Conservation (phyloP, 176 grass and related monocot genomes). For the Aegilops umbellulata region DNA sequence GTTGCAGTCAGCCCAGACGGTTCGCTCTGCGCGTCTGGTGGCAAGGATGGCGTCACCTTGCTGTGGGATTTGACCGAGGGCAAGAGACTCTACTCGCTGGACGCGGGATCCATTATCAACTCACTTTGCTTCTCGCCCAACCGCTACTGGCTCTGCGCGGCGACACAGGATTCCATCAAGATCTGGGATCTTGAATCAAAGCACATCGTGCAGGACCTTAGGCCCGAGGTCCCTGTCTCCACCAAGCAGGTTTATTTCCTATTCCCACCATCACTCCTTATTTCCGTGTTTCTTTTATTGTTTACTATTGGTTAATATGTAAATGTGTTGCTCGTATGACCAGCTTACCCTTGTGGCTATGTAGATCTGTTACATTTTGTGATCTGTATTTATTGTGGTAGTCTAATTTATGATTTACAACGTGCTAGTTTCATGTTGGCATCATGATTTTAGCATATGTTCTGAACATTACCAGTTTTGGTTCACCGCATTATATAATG, state of each 20-base stretch:
- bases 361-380: not conserved
- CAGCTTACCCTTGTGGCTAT: not conserved
- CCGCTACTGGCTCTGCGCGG: conserved; percentile 91
- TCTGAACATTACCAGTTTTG: not conserved
- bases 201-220: conserved; percentile 88
- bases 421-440: not conserved
- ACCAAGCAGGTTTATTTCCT: conserved; percentile 62
- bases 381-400: not conserved
- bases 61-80: conserved; percentile 87
- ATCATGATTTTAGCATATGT: not conserved
- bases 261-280: not conserved
- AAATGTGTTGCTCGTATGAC: not conserved
- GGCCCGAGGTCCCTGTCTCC: conserved; percentile 47
- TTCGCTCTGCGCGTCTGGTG: conserved; percentile 88
- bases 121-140: conserved; percentile 91
- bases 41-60: conserved; percentile 68
- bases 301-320: not conserved
- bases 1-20: conserved; percentile 89
- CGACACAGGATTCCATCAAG: conserved; percentile 82
- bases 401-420: not conserved
- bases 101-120: conserved; percentile 71
- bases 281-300: not conserved
- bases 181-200: conserved; percentile 98
- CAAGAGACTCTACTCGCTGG: conserved; percentile 79
- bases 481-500: not conserved